Evolutionary conservation across 345 rosid genomes (phyloP), one percentile per base, ranked within the genome.

Genomic region (Lepidium didymum): DNA sequence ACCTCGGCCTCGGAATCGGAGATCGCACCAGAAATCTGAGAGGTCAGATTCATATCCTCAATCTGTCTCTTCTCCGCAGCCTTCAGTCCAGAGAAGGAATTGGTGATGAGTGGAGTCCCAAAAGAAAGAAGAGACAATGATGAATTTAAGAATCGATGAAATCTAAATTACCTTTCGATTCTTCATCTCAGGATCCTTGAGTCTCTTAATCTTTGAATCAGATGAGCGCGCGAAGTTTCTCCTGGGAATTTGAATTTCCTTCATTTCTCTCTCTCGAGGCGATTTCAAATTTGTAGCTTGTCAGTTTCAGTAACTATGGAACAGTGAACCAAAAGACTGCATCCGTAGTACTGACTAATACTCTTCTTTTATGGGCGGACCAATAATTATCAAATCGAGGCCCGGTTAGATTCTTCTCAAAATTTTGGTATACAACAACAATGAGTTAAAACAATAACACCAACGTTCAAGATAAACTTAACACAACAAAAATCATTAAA

Each of bases 1-100:
- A 75, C 78, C 74, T 68, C 74, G 6, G 65, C 78, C 8, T 75
- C 78, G 65, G 68, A 47, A 62, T 74, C 73, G 15, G 78, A 74
- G 10, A 27, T 52, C 8, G 21, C 51, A 11, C 63, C 57, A 31
- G 73, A 73, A 42, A 59, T 34, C 49, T 42, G 46, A 58, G 67
- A 67, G 50, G 52, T 74, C 51, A 50, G 62, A 67, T 62, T 27
- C 12, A n/a, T 35, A 60, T 74, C 68, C 10, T 7, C 1, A 2
- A 45, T 75, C 64, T 75, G 74, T 61, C 64, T 68, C 78, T 68
- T 68, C 74, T 75, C 65, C 23, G 60, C 25, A 62, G 15, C 11
- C 78, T 74, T 61, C 68, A 60, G 62, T 52, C 10, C 29, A 54
- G 46, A 62, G 34, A 62, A 36, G 12, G 46, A 45, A 60, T 31